Evolutionary conservation across 306 rosid species (phyloP).

Genomic region (Lathyrus oleraceus): DNA sequence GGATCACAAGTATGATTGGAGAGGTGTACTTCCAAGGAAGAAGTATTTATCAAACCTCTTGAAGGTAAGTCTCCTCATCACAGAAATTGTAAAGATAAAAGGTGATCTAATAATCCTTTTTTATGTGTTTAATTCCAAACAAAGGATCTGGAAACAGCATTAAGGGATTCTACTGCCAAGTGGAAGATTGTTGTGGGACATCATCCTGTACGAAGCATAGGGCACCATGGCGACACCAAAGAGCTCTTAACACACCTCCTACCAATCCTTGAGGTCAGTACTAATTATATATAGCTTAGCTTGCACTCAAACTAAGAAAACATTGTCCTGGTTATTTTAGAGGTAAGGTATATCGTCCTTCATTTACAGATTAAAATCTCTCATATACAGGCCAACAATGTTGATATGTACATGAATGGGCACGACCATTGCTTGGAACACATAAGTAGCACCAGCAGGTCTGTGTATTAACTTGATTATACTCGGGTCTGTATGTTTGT

Average conservation of each 20-base stretch:
- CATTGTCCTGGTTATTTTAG: background rate
- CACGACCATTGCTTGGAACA: slow-evolving; percentile 87
- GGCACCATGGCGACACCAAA: slow-evolving; percentile 49
- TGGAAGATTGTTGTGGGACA: slow-evolving; percentile 61
- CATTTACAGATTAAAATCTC: background rate
- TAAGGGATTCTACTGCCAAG: slow-evolving; percentile 39
- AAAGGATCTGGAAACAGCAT: slow-evolving; percentile 46
- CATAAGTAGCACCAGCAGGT: slow-evolving; percentile 61
- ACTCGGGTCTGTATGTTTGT: background rate
- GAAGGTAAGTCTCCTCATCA: slow-evolving; percentile 30
- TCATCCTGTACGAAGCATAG: slow-evolving; percentile 48
- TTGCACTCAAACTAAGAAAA: background rate
- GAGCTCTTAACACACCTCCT: slow-evolving; percentile 42
- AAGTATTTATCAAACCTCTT: slow-evolving; percentile 44
- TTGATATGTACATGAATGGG: slow-evolving; percentile 79
- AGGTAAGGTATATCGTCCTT: slow-evolving; percentile 19
- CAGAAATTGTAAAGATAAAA: slow-evolving; percentile 7
- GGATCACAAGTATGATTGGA: slow-evolving; percentile 56
- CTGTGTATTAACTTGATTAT: background rate
- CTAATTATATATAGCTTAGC: background rate
- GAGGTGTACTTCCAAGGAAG: slow-evolving; percentile 51
- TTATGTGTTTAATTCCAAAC: background rate
- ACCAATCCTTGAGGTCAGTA: slow-evolving; percentile 50
- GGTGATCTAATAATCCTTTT: background rate
- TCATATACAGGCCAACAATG: slow-evolving; percentile 54